Conservation (phyloP, 2,329 filamentous ascomycete species). For the Thelonectria blattea region DNA sequence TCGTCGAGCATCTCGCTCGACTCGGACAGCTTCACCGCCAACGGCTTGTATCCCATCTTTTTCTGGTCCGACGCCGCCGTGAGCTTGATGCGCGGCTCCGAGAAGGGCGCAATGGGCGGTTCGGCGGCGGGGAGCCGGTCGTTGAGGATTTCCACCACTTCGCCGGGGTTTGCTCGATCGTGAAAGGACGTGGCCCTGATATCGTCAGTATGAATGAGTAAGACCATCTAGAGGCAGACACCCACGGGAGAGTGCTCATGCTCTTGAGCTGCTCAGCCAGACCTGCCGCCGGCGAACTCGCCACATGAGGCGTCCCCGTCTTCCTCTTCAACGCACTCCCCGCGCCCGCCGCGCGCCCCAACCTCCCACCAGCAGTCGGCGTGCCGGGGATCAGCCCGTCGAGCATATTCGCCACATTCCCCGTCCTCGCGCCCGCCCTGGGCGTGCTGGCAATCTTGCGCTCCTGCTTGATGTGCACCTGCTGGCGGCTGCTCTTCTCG, state of each 20-base stretch:
- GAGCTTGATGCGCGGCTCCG: conserved; percentile 81
- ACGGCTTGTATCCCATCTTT: conserved; percentile 88
- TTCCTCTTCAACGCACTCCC: conserved; percentile 43
- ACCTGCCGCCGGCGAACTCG: conserved; percentile 43
- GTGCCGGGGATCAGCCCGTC: conserved; percentile 73
- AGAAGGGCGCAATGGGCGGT: conserved; percentile 72
- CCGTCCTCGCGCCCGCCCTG: conserved; percentile 59
- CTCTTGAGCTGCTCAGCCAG: conserved; percentile 44
- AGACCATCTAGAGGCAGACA: not conserved
- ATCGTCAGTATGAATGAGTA: conserved; percentile 1
- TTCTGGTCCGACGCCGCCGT: conserved; percentile 87
- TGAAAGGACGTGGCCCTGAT: conserved; percentile 60
- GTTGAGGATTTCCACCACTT: conserved; percentile 85
- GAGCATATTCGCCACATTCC: conserved; percentile 85
- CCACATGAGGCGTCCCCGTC: conserved; percentile 39
- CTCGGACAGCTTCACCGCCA: conserved; percentile 94
- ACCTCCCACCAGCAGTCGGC: conserved; percentile 52
- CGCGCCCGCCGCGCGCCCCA: conserved; percentile 44
- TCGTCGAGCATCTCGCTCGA: conserved; percentile 94
- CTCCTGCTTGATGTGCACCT: conserved; percentile 65
- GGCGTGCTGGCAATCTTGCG: conserved; percentile 69
- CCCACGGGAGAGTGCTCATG: conserved; percentile 40
- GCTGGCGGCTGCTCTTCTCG: conserved; percentile 75
- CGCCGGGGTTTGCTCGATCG: conserved; percentile 78
- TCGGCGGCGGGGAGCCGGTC: conserved; percentile 71